Evolutionary conservation across 441 rosid genomes (phyloP), one percentile per base, ranked within the genome.

Genomic region (Pelargonium myrrhifolium): DNA sequence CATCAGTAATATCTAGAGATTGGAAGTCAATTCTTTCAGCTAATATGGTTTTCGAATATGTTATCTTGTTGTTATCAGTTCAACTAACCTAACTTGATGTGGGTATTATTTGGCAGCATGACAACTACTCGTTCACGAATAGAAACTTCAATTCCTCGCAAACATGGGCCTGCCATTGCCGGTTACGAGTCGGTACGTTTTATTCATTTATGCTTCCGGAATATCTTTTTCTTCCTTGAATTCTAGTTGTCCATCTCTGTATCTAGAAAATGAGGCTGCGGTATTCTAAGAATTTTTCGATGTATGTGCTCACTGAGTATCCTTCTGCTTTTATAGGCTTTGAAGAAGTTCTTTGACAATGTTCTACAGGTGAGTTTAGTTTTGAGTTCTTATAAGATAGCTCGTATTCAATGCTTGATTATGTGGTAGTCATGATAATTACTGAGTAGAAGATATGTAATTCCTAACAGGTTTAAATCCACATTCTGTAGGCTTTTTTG

Each of bases 151-250:
- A 94, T 94, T 77, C 99, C 99, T 78, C 89, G 96, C 78, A 94
- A 91, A 78, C 97, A 88, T 80, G 97, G 97, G 47, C 97, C 97
- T 79, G 99, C 99, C 2, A 82, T 94, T 79, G 99, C 97, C 70
- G 97, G 97, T 77, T 94, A 94, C 80, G 96, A 94, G 70, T 73
- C 89, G 74, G 99, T 93, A 86, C 62, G 90, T 75, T 76, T 75
- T 18, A 70, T 64, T 67, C 51, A 20, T 43, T 28, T 43, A 24
- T 21, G 28, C 31, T 56, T 56, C 9, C 24, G 3, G 62, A 21
- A 8, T 3, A 2, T 28, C 31, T 56, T 21, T 21, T 2, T 21
- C 31, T 56, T 56, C 10, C 18, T 45, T 20, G 21, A 26, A 37
- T 18, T 63, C 47, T 20, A 18, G 9, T 10, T 35, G 24, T 15